These are phyloP conservation scores for Nitzschia sp. DNA, from an alignment of 108 stramenopile species.

Conservation along the genomic window DNA sequence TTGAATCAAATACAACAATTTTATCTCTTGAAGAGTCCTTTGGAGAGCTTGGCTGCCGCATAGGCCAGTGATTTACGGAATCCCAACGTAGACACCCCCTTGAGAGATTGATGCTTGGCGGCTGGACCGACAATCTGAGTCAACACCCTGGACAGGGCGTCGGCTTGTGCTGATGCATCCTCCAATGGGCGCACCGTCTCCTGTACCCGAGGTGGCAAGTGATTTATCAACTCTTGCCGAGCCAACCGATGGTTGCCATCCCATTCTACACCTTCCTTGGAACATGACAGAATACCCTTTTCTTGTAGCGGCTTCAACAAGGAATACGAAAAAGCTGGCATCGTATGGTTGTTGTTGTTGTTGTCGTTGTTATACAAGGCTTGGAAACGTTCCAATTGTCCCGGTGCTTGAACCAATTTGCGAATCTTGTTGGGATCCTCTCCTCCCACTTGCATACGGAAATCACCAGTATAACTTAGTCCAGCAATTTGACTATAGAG, in stretches of 20 bases:
- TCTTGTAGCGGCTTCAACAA: background rate
- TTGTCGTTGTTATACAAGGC: slow-evolving; percentile 39
- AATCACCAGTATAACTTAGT: slow-evolving; percentile 82
- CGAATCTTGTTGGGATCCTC: slow-evolving; percentile 80
- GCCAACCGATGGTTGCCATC: slow-evolving; percentile 20
- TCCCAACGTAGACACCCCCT: slow-evolving; percentile 77
- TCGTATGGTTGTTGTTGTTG: background rate
- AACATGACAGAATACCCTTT: slow-evolving; percentile 41
- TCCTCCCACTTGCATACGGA: slow-evolving; percentile 77
- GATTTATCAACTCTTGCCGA: slow-evolving; percentile 4
- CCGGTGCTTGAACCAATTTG: slow-evolving; percentile 70
- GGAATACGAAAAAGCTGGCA: background rate
- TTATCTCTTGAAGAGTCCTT: slow-evolving; percentile 45
- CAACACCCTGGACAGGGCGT: slow-evolving; percentile 26
- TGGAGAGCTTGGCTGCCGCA: slow-evolving; percentile 75
- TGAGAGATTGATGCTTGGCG: slow-evolving; percentile 74
- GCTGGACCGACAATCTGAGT: slow-evolving; percentile 64
- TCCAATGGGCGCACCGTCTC: background rate
- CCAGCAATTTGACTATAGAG: slow-evolving; percentile 55
- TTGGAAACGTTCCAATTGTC: slow-evolving; percentile 71
- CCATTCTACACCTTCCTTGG: slow-evolving; percentile 41
- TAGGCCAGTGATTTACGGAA: slow-evolving; percentile 59
- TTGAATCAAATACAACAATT: slow-evolving; percentile 2
- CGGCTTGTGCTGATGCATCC: background rate
- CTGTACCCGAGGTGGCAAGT: slow-evolving; percentile 13